Evolutionary conservation across 2,329 filamentous ascomycete genomes (phyloP).

Genomic region (Colletotrichum spinosum): DNA sequence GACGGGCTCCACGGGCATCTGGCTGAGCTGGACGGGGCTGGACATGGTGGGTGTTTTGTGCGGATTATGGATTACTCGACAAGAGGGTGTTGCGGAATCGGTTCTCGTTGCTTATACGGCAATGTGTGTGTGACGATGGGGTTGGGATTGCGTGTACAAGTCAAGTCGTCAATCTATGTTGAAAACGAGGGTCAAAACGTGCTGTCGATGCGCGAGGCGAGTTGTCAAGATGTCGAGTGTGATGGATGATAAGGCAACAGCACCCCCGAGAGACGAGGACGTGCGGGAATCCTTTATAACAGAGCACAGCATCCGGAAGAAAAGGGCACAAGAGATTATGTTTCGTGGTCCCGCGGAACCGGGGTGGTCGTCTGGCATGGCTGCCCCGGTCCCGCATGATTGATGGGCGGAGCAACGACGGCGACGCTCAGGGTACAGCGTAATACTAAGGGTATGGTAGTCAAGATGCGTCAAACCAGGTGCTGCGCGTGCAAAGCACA

Average conservation of each 20-base stretch:
- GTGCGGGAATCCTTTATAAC: constrained; percentile 24
- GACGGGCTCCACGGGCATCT: constrained; percentile 49
- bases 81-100: not conserved
- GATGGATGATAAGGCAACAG: not conserved
- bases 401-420: not conserved
- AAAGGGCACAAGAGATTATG: constrained; percentile 16
- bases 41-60: constrained; percentile 17
- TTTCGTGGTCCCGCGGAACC: constrained; percentile 13
- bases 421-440: not conserved
- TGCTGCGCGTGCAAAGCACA: too few relatives aligned
- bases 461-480: too few relatives aligned
- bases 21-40: constrained; percentile 35
- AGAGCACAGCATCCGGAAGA: constrained; percentile 17
- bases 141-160: too few relatives aligned
- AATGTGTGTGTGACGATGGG: too few relatives aligned
- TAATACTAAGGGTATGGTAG: too few relatives aligned
- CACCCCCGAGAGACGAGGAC: not conserved
- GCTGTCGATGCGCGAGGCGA: not conserved
- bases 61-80: constrained; percentile 17
- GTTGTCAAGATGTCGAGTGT: not conserved
- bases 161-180: too few relatives aligned
- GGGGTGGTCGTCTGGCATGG: not conserved
- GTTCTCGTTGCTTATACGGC: not conserved
- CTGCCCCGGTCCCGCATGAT: constrained; percentile 14
- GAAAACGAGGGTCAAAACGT: too few relatives aligned